Evolutionary conservation across 805 yeast species (phyloP), one percentile per base, ranked within the genome.

Genomic region (Yamadazyma laniorum): DNA sequence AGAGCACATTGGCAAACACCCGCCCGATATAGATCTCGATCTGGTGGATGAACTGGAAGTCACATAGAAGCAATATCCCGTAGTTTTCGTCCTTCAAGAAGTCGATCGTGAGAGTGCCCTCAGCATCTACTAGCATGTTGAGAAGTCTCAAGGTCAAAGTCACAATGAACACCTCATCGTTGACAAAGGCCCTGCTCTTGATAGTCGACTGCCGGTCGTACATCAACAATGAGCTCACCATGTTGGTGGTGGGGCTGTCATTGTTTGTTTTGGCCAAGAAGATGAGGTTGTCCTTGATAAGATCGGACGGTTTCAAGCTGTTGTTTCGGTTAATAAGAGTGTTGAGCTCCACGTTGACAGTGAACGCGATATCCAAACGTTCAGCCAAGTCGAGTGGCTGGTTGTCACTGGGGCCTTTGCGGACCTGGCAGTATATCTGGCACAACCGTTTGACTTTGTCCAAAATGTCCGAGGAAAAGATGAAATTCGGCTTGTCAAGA

Each of bases 381-480:
- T 43, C 41, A 14, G 36, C 43, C 6, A 39, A 39, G 19, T 37
- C 42, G 8, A 41, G 35, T 9, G 33, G 25, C 14, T 40, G 33
- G n/a, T 47, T 36, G 14, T 33, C 37, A 8, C 34, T 33, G 3
- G 23, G 26, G n/a, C 34, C 35, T 14, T 29, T 25, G 17, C 34
- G 21, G 15, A 32, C 14, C 29, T 37, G 40, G 15, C 32, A 25
- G 32, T 25, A 39, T 8, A 29, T 18, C 32, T 22, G 25, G 13
- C 18, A 27, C 17, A 45, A 33, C n/a, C 26, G 32, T 5, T 29
- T 31, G 17, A 59, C 53, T 34, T 55, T 53, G 18, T 48, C 50
- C 1, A 59, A 56, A 9, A 67, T 60, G 40, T 67, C 63, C 5
- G 70, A 64, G 3, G 65, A 56, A 41, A 62, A 64, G 15, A 67